Percentiles rank a stretch among this genome's conserved stretches.
phyloP scores from a whole-genome alignment of 78 protist species.

The Cyanophora paradoxa region DNA sequence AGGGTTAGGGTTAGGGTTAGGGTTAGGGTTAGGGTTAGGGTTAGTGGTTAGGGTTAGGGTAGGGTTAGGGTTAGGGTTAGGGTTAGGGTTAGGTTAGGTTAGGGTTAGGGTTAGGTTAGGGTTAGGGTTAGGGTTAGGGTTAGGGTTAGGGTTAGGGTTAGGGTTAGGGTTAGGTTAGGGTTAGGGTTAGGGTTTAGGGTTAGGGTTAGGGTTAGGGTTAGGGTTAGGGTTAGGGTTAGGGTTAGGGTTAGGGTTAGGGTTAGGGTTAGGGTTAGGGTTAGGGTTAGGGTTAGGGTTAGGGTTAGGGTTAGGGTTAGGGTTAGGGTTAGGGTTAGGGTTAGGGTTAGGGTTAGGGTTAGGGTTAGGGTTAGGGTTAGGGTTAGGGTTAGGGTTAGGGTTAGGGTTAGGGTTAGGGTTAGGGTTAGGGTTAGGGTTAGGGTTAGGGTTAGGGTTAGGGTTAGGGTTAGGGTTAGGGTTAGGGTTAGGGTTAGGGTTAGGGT shows the following conservation, averaged over 20 bases:
- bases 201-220: slow-evolving; percentile 29
- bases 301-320: slow-evolving; percentile 8
- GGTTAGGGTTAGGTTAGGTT: too few species aligned
- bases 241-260: slow-evolving; percentile 8
- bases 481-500: slow-evolving; percentile 11
- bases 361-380: slow-evolving; percentile 8
- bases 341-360: slow-evolving; percentile 9
- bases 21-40: slow-evolving; percentile 31
- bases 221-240: slow-evolving; percentile 9
- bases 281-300: slow-evolving; percentile 9
- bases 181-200: too few species aligned
- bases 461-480: slow-evolving; percentile 12
- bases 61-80: too few species aligned
- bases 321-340: slow-evolving; percentile 8
- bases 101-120: too few species aligned
- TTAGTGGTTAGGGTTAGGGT: too few species aligned
- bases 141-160: slow-evolving; percentile 31
- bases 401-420: slow-evolving; percentile 22
- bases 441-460: slow-evolving; percentile 23
- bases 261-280: slow-evolving; percentile 8
- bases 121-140: slow-evolving; percentile 31
- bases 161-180: too few species aligned
- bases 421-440: slow-evolving; percentile 29
- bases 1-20: slow-evolving; percentile 31
- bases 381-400: slow-evolving; percentile 8